Base-by-base conservation (phyloP, 768 basidiomycete species). In the Psilocybe cyanescens region DNA sequence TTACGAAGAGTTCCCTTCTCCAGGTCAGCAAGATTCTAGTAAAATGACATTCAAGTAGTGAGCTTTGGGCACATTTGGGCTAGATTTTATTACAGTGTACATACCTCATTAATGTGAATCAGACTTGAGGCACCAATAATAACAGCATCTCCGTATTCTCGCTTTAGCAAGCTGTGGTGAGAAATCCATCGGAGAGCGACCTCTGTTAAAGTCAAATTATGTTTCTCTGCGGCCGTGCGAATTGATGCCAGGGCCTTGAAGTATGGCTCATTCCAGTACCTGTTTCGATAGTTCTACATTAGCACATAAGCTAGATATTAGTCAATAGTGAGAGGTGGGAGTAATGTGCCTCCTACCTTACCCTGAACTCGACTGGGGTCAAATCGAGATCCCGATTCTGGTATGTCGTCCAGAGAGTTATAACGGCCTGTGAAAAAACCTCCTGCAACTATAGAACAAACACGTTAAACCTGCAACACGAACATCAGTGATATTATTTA, bases 71-170 rank as follows among this genome's bases (percentile, higher is more conserved):
- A 24, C 24, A 24, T 24, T 24, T 24, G 24, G 24, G 24, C 24
- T 24, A 24, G 24, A 2, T 24, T 24, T 24, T 24, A 24, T 24
- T 24, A 24, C 24, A 29, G 8, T 29, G 28, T 12, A 56, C 47
- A 7, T 16, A 79, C 81, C 73, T 82, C 74, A 68, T 87, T 80
- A 50, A 87, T 82, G 65, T 90, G 88, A 31, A 76, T 74, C 63
- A 83, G 52, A 60, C 79, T 85, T 3, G 82, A 84, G 29, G 87
- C 87, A n/a, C 87, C 87, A 64, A 90, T 87, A 58, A 89, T 73
- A 58, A 88, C 74, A 24, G 81, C 71, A 65, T 85, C 83, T 9
- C 82, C 80, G 28, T 76, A 65, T 62, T 84, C 82, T 7, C 78
- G 72, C 65, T 80, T 77, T 52, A 88, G 67, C 2, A 74, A 59